phyloP scores from a whole-genome alignment of 2,329 filamentous ascomycete genomes.

The Celoporthe dispersa region DNA sequence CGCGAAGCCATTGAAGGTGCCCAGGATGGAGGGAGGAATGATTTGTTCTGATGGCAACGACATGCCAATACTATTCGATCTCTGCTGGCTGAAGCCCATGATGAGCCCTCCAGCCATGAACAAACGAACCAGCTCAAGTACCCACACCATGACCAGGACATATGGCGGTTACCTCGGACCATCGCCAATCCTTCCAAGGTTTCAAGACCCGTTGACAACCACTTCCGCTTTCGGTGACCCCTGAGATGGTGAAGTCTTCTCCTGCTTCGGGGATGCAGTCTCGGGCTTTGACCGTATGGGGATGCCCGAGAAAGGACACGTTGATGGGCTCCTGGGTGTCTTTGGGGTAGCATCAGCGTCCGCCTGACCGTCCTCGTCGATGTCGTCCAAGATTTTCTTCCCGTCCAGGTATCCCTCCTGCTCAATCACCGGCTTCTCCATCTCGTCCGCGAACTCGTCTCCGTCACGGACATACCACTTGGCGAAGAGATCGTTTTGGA shows the following conservation, averaged over 20 bases:
- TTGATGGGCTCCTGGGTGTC: slow-evolving; percentile 25
- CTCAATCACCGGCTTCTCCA: slow-evolving; percentile 57
- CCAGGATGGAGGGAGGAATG: too few relatives aligned
- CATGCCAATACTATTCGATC: not conserved
- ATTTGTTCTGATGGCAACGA: not conserved
- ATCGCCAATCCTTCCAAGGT: not conserved
- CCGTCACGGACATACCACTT: slow-evolving; percentile 78
- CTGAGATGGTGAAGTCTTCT: slow-evolving; percentile 9
- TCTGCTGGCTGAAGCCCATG: not conserved
- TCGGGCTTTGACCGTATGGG: slow-evolving; percentile 27
- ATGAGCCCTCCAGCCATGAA: not conserved
- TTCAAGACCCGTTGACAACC: not conserved
- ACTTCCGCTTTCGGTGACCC: not conserved
- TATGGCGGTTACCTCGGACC: not conserved
- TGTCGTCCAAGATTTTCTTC: slow-evolving; percentile 57
- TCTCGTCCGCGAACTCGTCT: slow-evolving; percentile 58
- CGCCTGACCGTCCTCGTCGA: slow-evolving; percentile 38
- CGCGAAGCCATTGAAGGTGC: not conserved
- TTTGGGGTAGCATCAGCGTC: slow-evolving; percentile 24
- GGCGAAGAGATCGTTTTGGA: slow-evolving; percentile 86
- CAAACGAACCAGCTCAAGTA: not conserved
- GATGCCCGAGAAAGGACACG: slow-evolving; percentile 26
- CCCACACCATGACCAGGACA: not conserved
- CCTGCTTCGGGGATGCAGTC: slow-evolving; percentile 25
- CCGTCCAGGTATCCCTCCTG: slow-evolving; percentile 68